Evolutionary conservation across 495 filamentous ascomycete species (phyloP).

Genomic region (Tuber microsphaerosporum): DNA sequence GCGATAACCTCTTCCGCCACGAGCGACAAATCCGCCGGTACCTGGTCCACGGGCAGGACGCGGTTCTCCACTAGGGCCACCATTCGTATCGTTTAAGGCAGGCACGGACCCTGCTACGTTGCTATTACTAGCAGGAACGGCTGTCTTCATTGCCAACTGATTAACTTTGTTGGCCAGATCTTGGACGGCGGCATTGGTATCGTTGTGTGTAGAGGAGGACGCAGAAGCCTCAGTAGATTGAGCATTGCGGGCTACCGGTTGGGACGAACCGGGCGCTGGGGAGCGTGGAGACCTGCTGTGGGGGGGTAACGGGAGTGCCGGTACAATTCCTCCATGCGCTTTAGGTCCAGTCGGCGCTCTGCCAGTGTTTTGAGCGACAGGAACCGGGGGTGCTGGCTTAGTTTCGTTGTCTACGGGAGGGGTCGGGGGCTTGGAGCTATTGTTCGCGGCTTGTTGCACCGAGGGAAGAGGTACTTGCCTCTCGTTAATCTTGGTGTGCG

Average conservation of each 20-base stretch:
- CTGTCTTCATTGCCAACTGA: slow-evolving; percentile 69
- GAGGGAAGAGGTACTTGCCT: slow-evolving; percentile 42
- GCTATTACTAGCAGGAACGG: slow-evolving; percentile 38
- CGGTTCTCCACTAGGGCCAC: slow-evolving; percentile 11
- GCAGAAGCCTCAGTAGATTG: slow-evolving; percentile 37
- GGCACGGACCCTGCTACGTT: slow-evolving; percentile 8
- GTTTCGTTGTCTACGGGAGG: slow-evolving; percentile 59
- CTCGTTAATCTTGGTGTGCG: slow-evolving; percentile 40
- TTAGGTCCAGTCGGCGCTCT: slow-evolving; percentile 57
- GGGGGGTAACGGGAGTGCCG: slow-evolving; percentile 53
- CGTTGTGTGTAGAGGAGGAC: slow-evolving; percentile 30
- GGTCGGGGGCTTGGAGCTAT: slow-evolving; percentile 34
- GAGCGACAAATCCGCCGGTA: slow-evolving; percentile 50
- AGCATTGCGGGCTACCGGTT: slow-evolving; percentile 36
- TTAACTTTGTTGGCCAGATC: slow-evolving; percentile 76
- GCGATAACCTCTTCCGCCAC: slow-evolving; percentile 52
- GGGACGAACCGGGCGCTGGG: slow-evolving; percentile 42
- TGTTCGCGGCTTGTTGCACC: slow-evolving; percentile 26
- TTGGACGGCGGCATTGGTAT: slow-evolving; percentile 53
- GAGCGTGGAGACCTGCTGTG: slow-evolving; percentile 39
- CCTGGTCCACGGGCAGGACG: slow-evolving; percentile 43
- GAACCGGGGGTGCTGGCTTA: slow-evolving; percentile 54
- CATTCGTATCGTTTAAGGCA: slow-evolving; percentile 11
- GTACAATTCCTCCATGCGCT: slow-evolving; percentile 60
- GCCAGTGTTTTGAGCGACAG: slow-evolving; percentile 40